Evolutionary conservation across 306 rosid genomes (phyloP).

Genomic region (Quercus alba): DNA sequence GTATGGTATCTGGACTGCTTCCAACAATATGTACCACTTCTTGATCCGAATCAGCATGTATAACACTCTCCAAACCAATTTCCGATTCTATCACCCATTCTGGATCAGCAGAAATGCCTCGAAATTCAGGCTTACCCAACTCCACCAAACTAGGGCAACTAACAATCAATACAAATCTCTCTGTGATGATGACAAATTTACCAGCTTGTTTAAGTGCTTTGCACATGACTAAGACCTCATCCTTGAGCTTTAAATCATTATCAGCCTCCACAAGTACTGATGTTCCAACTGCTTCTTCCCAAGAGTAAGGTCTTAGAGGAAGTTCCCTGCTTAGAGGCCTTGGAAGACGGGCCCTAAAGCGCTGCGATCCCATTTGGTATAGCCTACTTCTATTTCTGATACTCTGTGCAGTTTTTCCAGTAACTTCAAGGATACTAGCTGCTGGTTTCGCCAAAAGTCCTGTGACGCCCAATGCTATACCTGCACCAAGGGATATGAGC

Average conservation of each 20-base stretch:
- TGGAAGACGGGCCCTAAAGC: conserved; percentile 72
- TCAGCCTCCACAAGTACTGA: conserved; percentile 66
- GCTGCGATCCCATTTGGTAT: conserved; percentile 54
- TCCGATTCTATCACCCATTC: conserved; percentile 77
- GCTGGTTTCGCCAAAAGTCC: conserved; percentile 96
- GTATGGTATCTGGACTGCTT: conserved; percentile 62
- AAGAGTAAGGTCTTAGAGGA: conserved; percentile 77
- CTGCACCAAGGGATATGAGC: conserved; percentile 38
- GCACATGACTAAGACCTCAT: conserved; percentile 72
- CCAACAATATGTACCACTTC: conserved; percentile 75
- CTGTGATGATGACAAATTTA: conserved; percentile 67
- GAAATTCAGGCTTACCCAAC: conserved; percentile 76
- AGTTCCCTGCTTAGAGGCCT: conserved; percentile 60
- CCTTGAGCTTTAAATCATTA: conserved; percentile 57
- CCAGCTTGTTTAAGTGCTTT: conserved; percentile 82
- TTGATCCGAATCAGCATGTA: conserved; percentile 61
- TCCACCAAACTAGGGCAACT: conserved; percentile 59
- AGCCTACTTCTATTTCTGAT: conserved; percentile 87
- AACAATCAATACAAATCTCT: conserved; percentile 57
- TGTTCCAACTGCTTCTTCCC: conserved; percentile 92
- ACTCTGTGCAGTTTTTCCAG: conserved; percentile 92
- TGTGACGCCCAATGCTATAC: conserved; percentile 86
- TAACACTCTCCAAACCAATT: conserved; percentile 71
- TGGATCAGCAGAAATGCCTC: conserved; percentile 61
- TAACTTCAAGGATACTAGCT: conserved; percentile 95